Evolutionary conservation across 768 basidiomycete species (phyloP).

Genomic region (Sutorius australiensis): DNA sequence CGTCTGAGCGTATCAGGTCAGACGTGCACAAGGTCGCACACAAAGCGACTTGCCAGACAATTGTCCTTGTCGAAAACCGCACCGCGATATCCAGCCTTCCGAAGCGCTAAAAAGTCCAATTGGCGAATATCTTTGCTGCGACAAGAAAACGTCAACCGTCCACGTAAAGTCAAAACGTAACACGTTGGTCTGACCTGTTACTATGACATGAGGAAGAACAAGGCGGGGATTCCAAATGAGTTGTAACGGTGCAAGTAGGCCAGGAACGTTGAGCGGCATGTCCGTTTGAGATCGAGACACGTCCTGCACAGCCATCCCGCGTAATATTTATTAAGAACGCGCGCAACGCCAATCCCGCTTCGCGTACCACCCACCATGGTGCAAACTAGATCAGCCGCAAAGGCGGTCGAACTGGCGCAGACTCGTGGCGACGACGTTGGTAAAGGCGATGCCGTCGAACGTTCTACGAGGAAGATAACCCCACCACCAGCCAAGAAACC

Average conservation of each 20-base stretch:
- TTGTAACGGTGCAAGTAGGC: constrained; percentile 67
- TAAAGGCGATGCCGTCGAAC: background rate
- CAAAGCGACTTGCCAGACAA: constrained; percentile 63
- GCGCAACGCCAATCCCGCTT: background rate
- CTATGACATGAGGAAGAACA: constrained; percentile 57
- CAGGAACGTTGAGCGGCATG: constrained; percentile 77
- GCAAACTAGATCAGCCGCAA: background rate
- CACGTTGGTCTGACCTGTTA: constrained; percentile 52
- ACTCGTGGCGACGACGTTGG: too few species aligned
- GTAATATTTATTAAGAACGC: background rate
- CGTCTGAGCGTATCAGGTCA: constrained; percentile 49
- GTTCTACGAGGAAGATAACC: too few species aligned
- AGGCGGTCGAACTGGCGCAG: background rate
- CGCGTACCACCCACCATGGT: background rate
- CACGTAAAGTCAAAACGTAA: background rate
- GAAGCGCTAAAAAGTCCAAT: constrained; percentile 71
- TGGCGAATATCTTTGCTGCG: constrained; percentile 77
- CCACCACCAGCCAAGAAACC: background rate
- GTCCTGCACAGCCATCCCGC: background rate
- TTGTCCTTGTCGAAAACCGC: constrained; percentile 98
- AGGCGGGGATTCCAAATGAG: constrained; percentile 63
- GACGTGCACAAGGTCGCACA: too few species aligned
- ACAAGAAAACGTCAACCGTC: constrained; percentile 11
- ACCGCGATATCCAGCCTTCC: constrained; percentile 76
- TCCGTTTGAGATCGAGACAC: background rate